Conservation (phyloP, 2,329 filamentous ascomycete genomes). For the Fusarium pininemorale region DNA sequence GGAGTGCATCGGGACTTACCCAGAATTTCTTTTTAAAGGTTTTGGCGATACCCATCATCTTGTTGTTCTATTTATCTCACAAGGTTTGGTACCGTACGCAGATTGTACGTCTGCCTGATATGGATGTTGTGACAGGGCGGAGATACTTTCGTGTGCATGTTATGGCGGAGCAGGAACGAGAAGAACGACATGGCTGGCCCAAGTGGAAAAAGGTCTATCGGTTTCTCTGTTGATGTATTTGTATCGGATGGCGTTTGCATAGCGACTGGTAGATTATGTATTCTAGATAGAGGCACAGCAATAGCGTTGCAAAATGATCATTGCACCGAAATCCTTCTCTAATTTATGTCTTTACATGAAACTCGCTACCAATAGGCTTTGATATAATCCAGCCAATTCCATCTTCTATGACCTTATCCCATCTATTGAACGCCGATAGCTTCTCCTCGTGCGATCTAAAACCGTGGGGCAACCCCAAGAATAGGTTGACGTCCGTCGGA, state of each 20-base stretch:
- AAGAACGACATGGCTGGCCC: conserved; percentile 77
- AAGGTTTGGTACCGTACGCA: conserved; percentile 78
- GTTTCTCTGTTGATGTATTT: conserved; percentile 66
- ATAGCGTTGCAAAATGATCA: no score
- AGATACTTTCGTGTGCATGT: conserved; percentile 83
- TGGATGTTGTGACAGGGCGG: conserved; percentile 87
- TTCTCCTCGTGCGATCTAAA: conserved; percentile 5
- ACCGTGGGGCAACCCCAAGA: neutral
- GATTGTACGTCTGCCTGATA: conserved; percentile 73
- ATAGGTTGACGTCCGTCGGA: neutral
- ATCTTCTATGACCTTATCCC: neutral
- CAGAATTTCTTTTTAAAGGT: conserved; percentile 78
- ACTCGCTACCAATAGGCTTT: neutral
- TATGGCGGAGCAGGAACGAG: conserved; percentile 80
- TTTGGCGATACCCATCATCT: conserved; percentile 74
- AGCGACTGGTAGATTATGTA: neutral
- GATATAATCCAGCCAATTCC: neutral
- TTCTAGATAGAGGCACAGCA: no score
- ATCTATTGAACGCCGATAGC: neutral
- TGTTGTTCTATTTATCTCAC: conserved; percentile 75
- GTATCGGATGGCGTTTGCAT: neutral
- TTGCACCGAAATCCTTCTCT: neutral
- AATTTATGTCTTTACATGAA: neutral
- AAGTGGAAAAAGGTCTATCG: conserved; percentile 80
- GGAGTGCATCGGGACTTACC: conserved; percentile 57